phyloP scores from a whole-genome alignment of 2,329 filamentous ascomycete genomes.

The Scedosporium boydii region DNA sequence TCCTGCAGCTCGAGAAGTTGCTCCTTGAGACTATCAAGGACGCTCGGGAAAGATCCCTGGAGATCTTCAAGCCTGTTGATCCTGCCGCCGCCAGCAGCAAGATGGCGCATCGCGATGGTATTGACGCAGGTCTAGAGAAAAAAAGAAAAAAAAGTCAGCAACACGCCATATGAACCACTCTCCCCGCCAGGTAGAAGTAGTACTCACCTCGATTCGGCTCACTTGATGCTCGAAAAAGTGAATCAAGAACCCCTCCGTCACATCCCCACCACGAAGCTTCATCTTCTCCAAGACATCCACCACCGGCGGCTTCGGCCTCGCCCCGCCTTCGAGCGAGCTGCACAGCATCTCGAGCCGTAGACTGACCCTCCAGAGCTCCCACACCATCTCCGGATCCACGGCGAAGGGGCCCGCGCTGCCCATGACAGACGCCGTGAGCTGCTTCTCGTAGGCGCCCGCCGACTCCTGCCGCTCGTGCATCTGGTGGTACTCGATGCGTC shows the following conservation, averaged over 20 bases:
- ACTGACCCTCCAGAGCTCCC: slow-evolving; percentile 83
- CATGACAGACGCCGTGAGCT: slow-evolving; percentile 50
- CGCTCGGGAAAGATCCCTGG: slow-evolving; percentile 65
- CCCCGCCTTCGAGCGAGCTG: slow-evolving; percentile 58
- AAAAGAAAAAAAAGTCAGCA: neutral
- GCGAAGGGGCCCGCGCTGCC: slow-evolving; percentile 55
- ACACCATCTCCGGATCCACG: slow-evolving; percentile 77
- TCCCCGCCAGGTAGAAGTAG: neutral
- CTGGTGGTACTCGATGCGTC: slow-evolving; percentile 63
- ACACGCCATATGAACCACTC: neutral
- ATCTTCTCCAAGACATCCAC: slow-evolving; percentile 68
- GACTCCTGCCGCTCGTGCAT: slow-evolving; percentile 31
- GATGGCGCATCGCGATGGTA: slow-evolving; percentile 68
- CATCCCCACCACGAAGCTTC: slow-evolving; percentile 62
- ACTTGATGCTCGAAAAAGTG: slow-evolving; percentile 94
- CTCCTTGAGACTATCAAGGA: slow-evolving; percentile 52
- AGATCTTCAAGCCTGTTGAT: slow-evolving; percentile 60
- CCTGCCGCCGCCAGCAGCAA: slow-evolving; percentile 58
- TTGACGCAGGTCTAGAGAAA: slow-evolving; percentile 62
- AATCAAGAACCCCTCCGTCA: slow-evolving; percentile 79
- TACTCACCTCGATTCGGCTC: slow-evolving; percentile 81
- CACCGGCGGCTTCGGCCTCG: slow-evolving; percentile 65
- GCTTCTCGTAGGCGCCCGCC: slow-evolving; percentile 20
- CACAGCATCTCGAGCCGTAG: slow-evolving; percentile 89
- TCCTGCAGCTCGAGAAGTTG: slow-evolving; percentile 55